Evolutionary conservation across 495 filamentous ascomycete genomes (phyloP), one percentile per base, ranked within the genome.

Genomic region (Cenococcum geophilum): DNA sequence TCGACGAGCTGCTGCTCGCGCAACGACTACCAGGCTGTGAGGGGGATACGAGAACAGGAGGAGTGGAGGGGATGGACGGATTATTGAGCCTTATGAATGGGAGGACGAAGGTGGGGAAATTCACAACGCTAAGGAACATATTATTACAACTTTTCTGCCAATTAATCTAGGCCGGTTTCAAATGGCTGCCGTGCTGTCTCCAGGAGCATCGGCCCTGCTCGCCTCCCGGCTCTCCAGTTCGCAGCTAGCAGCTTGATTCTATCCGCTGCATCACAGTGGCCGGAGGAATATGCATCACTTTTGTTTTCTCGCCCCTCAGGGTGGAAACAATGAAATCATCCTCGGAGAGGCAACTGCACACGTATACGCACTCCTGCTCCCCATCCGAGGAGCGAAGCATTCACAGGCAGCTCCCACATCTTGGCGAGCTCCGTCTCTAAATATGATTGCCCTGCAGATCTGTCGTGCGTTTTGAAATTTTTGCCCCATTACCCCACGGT

Each of bases 401-500:
- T 18, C 32, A 42, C 36, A 20, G 14, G 8, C 49, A 25, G 18
- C 49, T 23, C 49, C 20, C 49, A 52, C 49, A 25, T 16, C 50
- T 56, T 63, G 57, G 64, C 64, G 50, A 40, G 37, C 49, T 50
- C 48, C 52, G 57, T 47, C 32, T 57, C 40, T 56, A 42, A 62
- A 20, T 25, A 63, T 42, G 47, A 58, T 60, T 60, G 51, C 53
- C 61, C 65, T 68, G 65, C 65, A 68, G 61, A 42, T 64, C 61
- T 58, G 61, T 61, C 58, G 65, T 59, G 61, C 61, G 61, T 64
- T 58, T 37, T 40, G 60, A 65, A 58, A 34, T 56, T 51, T 63
- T 67, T 58, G 57, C 61, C 61, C 50, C 58, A 51, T 62, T 68
- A 68, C 65, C 65, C 65, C 65, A 68, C 65, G 64, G 64, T 67